A percentile compares a stretch with the other conserved stretches of the same genome.
These are phyloP conservation scores for Diphasiastrum complanatum DNA, from an alignment of 83 land plant species.

Conservation along the genomic window DNA sequence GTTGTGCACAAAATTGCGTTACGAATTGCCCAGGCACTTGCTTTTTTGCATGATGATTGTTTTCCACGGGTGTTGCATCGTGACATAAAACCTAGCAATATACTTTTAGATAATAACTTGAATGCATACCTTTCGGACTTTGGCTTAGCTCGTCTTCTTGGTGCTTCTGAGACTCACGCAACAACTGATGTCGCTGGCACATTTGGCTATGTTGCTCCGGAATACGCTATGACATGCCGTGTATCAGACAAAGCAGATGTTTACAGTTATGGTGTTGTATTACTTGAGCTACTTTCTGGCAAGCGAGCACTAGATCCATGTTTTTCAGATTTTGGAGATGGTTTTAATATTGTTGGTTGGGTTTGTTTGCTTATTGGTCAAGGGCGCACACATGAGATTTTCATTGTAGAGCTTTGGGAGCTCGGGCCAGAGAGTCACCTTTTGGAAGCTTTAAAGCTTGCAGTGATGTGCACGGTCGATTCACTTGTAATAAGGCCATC, in stretches of 20 bases:
- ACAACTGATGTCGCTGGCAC: slow-evolving; percentile 39
- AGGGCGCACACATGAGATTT: slow-evolving; percentile 30
- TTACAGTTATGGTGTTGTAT: slow-evolving; percentile 37
- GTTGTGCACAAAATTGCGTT: slow-evolving; percentile 29
- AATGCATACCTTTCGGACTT: slow-evolving; percentile 31
- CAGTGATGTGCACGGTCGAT: slow-evolving; percentile 31
- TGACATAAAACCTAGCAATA: slow-evolving; percentile 37
- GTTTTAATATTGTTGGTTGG: slow-evolving; percentile 34
- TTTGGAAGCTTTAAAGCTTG: slow-evolving; percentile 27
- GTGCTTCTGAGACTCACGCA: slow-evolving; percentile 34
- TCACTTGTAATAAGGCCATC: slow-evolving; percentile 28
- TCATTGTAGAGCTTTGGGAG: slow-evolving; percentile 28
- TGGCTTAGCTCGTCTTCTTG: slow-evolving; percentile 35
- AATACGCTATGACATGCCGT: slow-evolving; percentile 36
- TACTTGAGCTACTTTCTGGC: slow-evolving; percentile 35
- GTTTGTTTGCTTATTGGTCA: slow-evolving; percentile 25
- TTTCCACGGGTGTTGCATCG: slow-evolving; percentile 29
- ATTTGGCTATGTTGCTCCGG: slow-evolving; percentile 35
- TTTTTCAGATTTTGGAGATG: slow-evolving; percentile 27
- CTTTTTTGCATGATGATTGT: slow-evolving; percentile 33
- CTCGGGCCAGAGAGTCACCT: slow-evolving; percentile 30
- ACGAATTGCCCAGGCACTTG: slow-evolving; percentile 30
- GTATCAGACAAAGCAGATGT: slow-evolving; percentile 36
- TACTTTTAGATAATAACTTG: slow-evolving; percentile 31
- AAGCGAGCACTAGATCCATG: slow-evolving; percentile 29